Conservation (phyloP, 345 rosid genomes). For the Eucalyptus guilfoylei region DNA sequence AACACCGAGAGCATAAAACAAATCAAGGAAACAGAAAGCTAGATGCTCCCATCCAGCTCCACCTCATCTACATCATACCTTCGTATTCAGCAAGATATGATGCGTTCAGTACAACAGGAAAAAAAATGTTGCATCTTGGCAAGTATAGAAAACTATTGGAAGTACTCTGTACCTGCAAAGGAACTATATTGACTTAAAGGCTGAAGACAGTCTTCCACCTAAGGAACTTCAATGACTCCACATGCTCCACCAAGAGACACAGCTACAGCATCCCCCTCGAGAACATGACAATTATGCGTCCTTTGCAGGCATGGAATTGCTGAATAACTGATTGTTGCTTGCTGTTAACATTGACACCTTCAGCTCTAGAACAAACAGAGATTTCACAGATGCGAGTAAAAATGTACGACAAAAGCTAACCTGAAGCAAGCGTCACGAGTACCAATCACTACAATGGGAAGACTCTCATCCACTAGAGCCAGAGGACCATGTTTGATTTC, state of each 20-base stretch:
- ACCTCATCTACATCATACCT: background rate
- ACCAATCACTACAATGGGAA: constrained; percentile 74
- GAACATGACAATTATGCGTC: no score
- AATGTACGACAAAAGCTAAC: constrained; percentile 9
- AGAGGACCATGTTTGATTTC: constrained; percentile 98
- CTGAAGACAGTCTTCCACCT: constrained; percentile 90
- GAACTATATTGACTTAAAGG: constrained; percentile 79
- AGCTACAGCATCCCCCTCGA: constrained; percentile 63
- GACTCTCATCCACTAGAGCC: constrained; percentile 91
- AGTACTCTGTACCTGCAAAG: constrained; percentile 47
- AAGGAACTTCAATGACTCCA: constrained; percentile 80
- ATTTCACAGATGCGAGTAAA: background rate
- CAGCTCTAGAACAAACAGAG: no score
- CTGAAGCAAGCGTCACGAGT: constrained; percentile 84
- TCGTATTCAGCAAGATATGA: background rate
- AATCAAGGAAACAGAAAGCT: background rate
- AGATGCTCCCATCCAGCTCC: background rate
- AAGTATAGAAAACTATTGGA: no score
- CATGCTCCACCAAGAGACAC: constrained; percentile 63
- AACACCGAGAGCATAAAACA: background rate
- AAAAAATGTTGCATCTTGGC: no score
- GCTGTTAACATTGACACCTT: no score
- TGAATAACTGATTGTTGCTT: no score
- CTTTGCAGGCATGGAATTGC: no score
- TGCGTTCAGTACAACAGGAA: no score